These are phyloP conservation scores for Dictyostelium citrinum DNA, from an alignment of 78 protist genomes.

Conservation along the genomic window DNA sequence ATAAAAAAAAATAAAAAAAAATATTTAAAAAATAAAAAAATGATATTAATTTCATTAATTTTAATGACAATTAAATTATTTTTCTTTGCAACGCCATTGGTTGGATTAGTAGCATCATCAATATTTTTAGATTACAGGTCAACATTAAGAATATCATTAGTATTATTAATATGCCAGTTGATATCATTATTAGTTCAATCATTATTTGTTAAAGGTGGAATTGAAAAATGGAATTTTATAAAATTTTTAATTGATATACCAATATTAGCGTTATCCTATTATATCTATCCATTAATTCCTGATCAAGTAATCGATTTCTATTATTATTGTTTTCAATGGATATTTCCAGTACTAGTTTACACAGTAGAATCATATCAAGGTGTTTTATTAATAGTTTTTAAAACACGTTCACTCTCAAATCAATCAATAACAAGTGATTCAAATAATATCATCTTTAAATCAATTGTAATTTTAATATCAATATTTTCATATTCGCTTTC, in stretches of 20 bases:
- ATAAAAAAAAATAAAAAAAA: too few species aligned
- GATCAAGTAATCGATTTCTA: not conserved
- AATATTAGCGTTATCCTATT: not conserved
- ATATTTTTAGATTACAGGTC: not conserved
- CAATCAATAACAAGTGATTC: not conserved
- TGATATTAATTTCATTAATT: not conserved
- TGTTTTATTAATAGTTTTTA: not conserved
- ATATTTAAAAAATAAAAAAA: not conserved
- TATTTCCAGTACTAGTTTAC: not conserved
- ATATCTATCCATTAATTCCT: not conserved
- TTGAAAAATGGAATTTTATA: not conserved
- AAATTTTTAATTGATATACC: not conserved
- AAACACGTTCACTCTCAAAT: not conserved
- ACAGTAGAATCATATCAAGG: not conserved
- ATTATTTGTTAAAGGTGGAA: not conserved
- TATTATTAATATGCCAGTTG: not conserved
- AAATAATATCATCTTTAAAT: not conserved
- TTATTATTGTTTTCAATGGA: not conserved
- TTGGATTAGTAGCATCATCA: not conserved
- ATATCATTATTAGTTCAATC: slow-evolving; percentile 1
- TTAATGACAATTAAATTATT: not conserved
- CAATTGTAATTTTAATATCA: not conserved
- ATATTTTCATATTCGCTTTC: not conserved
- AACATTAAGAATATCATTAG: not conserved
- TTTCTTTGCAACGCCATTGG: not conserved